Evolutionary conservation across 306 rosid species (phyloP), one percentile per base, ranked within the genome.

Genomic region (Lupinus albus): DNA sequence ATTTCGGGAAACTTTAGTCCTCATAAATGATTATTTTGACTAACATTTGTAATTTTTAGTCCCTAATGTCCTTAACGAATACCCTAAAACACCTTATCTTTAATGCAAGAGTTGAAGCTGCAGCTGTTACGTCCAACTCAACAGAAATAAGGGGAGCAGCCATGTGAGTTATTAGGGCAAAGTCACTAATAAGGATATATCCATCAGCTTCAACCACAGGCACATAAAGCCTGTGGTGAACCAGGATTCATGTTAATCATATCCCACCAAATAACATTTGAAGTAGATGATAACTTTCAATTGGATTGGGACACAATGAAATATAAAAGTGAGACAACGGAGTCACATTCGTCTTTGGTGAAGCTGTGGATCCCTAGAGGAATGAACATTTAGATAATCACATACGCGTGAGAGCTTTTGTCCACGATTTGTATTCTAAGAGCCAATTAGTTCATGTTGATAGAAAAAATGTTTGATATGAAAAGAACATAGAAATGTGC

Each of bases 321-420:
- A n/a, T n/a, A n/a, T n/a, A n/a, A n/a, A n/a, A n/a, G n/a, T n/a
- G n/a, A n/a, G n/a, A n/a, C n/a, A n/a, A n/a, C n/a, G n/a, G n/a
- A n/a, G n/a, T n/a, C n/a, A n/a, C n/a, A n/a, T n/a, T n/a, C n/a
- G n/a, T n/a, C n/a, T 25, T 15, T 82, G 85, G 85, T 85, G 95
- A 85, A 87, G 82, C 83, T 82, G 79, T 82, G 86, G 89, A 89
- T 87, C 71, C 88, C 91, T 57, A 48, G 92, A 84, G 80, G 88
- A 85, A 64, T 87, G 80, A 87, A 77, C 36, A 47, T 46, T 64
- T 74, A 38, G 70, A 77, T 58, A 30, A 64, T 51, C 68, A 41
- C 68, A 30, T 11, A 51, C 62, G 61, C 44, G 28, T 20, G 32
- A 63, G 38, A 46, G 5, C 47, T 65, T 25, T 78, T 76, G 68